Conservation (phyloP, 441 rosid genomes). For the Croton laevigatus region DNA sequence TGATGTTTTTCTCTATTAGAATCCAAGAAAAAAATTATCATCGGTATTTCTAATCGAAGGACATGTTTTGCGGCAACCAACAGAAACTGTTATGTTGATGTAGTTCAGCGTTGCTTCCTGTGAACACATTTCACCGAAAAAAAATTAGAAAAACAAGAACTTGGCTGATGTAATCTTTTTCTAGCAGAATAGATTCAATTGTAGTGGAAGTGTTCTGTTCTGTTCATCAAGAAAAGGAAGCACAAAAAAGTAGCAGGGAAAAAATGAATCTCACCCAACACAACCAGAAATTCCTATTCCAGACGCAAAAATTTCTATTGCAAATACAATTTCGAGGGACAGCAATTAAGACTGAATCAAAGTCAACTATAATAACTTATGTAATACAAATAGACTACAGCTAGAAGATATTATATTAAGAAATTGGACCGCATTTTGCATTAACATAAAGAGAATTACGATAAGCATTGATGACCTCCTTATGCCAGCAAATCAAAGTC, state of each 20-base stretch:
- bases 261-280: not conserved
- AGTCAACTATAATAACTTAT: constrained; percentile 19
- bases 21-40: not conserved
- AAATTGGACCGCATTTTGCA: constrained; percentile 7
- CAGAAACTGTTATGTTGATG: not conserved
- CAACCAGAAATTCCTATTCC: not conserved
- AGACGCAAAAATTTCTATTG: constrained; percentile 2
- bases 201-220: too few relatives aligned
- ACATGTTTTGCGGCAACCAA: not conserved
- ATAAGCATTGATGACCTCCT: constrained; percentile 2
- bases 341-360: constrained; percentile 19
- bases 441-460: not conserved
- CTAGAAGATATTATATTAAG: not conserved
- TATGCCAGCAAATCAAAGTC: constrained; percentile 20
- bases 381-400: not conserved
- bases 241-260: not conserved
- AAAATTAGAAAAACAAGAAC: not conserved
- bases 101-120: not conserved
- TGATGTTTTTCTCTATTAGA: not conserved
- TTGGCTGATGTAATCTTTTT: not conserved
- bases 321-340: constrained; percentile 10
- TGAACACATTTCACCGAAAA: not conserved
- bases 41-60: too few relatives aligned
- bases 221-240: not conserved
- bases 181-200: not conserved